Conservation (phyloP, 139 green algal genomes). For the Auxenochlorella protothecoides region DNA sequence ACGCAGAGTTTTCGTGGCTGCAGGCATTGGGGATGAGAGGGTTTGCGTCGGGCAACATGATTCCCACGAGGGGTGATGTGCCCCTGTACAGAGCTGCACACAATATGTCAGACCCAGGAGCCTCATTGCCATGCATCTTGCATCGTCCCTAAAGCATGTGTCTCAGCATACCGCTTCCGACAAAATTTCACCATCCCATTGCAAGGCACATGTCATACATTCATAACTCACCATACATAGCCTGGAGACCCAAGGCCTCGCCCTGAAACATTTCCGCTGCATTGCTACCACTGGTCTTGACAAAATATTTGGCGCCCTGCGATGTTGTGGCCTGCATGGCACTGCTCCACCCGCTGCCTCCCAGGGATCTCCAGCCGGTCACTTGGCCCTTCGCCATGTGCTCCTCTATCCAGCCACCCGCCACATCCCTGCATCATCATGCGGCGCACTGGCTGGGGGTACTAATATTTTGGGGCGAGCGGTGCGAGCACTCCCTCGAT, state of each 20-base stretch:
- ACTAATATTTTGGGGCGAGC: background rate
- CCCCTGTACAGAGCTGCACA: too few relatives aligned
- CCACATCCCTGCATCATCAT: background rate
- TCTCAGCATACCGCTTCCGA: too few relatives aligned
- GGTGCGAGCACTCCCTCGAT: background rate
- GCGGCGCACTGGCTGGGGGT: background rate
- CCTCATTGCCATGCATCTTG: slow-evolving; percentile 1
- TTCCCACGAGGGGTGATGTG: too few relatives aligned
- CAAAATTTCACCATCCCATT: too few relatives aligned
- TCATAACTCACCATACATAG: slow-evolving; percentile 55
- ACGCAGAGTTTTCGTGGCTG: slow-evolving; percentile 42
- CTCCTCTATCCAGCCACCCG: slow-evolving; percentile 11
- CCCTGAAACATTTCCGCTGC: slow-evolving; percentile 75
- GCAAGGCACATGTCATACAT: too few relatives aligned
- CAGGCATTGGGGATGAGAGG: background rate
- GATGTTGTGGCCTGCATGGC: slow-evolving; percentile 42
- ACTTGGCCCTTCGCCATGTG: slow-evolving; percentile 38
- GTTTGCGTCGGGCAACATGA: too few relatives aligned
- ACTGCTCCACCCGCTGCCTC: slow-evolving; percentile 47
- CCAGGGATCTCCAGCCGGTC: slow-evolving; percentile 12
- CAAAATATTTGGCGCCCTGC: slow-evolving; percentile 54
- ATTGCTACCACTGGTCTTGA: slow-evolving; percentile 49
- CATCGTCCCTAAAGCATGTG: background rate
- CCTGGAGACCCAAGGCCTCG: slow-evolving; percentile 70
- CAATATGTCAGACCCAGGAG: background rate